Conservation (phyloP, 2,329 filamentous ascomycete species). For the Penicillium sp. region DNA sequence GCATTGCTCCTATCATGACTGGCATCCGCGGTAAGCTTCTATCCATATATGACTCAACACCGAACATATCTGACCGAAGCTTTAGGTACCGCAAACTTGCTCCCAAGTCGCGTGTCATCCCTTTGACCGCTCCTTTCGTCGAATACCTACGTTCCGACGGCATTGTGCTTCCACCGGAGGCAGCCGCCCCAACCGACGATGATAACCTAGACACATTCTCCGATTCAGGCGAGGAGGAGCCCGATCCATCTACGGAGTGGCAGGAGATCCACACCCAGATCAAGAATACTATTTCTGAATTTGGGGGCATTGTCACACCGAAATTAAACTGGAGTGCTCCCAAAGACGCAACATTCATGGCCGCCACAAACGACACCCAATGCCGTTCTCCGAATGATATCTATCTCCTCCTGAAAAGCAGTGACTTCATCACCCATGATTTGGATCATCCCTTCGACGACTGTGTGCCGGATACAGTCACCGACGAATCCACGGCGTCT, state of each 20-base stretch:
- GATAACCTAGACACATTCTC: constrained; percentile 52
- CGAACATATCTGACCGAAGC: constrained; percentile 8
- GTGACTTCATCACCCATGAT: constrained; percentile 91
- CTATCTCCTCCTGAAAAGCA: constrained; percentile 90
- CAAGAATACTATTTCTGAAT: constrained; percentile 70
- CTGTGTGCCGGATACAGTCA: constrained; percentile 45
- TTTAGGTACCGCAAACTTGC: constrained; percentile 71
- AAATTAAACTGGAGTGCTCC: constrained; percentile 98
- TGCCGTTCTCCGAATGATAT: constrained; percentile 86
- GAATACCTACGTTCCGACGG: constrained; percentile 88
- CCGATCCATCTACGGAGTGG: constrained; percentile 56
- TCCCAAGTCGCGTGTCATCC: constrained; percentile 81
- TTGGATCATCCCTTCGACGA: constrained; percentile 90
- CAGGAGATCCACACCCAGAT: constrained; percentile 73
- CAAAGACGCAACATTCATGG: constrained; percentile 93
- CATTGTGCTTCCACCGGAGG: constrained; percentile 68
- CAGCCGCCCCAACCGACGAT: constrained; percentile 30
- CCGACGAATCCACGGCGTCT: constrained; percentile 7
- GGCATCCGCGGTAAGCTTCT: constrained; percentile 68
- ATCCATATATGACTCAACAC: neutral
- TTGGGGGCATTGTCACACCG: constrained; percentile 82
- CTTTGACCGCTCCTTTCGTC: constrained; percentile 71
- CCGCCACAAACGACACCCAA: constrained; percentile 83
- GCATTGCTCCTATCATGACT: constrained; percentile 89
- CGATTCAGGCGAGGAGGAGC: constrained; percentile 57